phyloP scores from a whole-genome alignment of 75 land plant species.

The Ceratopteris richardii region DNA sequence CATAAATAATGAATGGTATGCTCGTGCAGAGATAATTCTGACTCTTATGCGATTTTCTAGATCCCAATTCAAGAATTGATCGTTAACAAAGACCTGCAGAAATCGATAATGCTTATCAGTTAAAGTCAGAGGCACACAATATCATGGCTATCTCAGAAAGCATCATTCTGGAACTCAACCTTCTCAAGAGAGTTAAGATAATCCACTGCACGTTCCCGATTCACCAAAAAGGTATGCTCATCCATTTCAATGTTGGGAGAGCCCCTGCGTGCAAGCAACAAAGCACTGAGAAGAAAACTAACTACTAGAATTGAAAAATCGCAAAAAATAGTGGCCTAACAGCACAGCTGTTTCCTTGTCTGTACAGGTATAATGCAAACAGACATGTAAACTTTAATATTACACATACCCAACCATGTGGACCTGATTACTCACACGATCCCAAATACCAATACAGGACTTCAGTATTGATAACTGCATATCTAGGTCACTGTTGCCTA shows the following conservation, averaged over 20 bases:
- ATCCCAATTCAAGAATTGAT: constrained; percentile 97
- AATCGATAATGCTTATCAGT: not conserved
- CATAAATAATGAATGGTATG: constrained; percentile 95
- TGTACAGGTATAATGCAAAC: not conserved
- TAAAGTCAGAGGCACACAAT: too few relatives aligned
- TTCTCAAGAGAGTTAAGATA: constrained; percentile 91
- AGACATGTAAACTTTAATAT: not conserved
- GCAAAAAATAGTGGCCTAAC: too few relatives aligned
- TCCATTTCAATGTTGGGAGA: constrained; percentile 99
- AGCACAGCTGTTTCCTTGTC: too few relatives aligned
- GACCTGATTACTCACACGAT: not conserved
- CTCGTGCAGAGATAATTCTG: constrained; percentile 89
- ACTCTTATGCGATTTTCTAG: constrained; percentile 85
- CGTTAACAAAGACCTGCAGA: constrained; percentile 87
- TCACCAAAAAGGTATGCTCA: constrained; percentile 90
- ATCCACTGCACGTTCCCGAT: constrained; percentile 96
- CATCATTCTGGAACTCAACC: constrained; percentile 18
- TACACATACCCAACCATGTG: not conserved
- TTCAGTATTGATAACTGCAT: too few relatives aligned
- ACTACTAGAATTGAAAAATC: too few relatives aligned
- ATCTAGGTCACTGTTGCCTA: too few relatives aligned
- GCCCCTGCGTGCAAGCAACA: constrained; percentile 36
- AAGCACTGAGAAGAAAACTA: not conserved
- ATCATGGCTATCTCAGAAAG: too few relatives aligned
- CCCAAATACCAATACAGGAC: not conserved